Conservation (phyloP, 768 basidiomycete genomes). For the Auricularia cornea region DNA sequence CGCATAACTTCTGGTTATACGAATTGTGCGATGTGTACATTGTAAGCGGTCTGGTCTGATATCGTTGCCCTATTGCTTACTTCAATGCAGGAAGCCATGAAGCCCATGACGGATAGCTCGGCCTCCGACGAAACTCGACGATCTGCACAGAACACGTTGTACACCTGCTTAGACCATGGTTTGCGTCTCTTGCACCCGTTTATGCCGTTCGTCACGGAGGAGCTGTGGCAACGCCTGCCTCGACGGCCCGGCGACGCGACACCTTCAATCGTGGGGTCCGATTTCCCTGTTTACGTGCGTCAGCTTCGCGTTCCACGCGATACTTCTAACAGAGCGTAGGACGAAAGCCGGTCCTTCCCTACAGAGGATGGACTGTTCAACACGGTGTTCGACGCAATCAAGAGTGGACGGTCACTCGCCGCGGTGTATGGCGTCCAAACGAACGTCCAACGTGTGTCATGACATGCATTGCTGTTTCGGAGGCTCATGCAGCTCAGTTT, state of each 20-base stretch:
- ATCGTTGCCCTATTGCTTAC: constrained; percentile 1
- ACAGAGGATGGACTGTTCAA: constrained; percentile 82
- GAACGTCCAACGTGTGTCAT: constrained; percentile 65
- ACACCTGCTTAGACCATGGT: constrained; percentile 88
- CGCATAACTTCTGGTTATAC: constrained; percentile 95
- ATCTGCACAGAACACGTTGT: constrained; percentile 93
- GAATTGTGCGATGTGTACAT: constrained; percentile 99
- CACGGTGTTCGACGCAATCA: constrained; percentile 70
- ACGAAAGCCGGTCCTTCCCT: constrained; percentile 49
- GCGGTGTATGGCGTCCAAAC: constrained; percentile 83
- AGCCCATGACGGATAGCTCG: constrained; percentile 86
- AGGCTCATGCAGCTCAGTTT: constrained; percentile 41
- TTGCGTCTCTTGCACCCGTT: constrained; percentile 90
- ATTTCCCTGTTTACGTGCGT: constrained; percentile 74
- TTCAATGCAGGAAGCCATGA: constrained; percentile 82
- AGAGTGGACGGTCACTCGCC: constrained; percentile 73
- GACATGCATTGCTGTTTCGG: background rate
- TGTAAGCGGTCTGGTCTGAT: constrained; percentile 36
- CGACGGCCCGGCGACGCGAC: constrained; percentile 73
- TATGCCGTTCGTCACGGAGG: constrained; percentile 99
- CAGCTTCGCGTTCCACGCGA: background rate
- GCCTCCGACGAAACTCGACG: constrained; percentile 51
- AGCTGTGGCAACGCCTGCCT: constrained; percentile 94
- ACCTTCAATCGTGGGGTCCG: constrained; percentile 82
- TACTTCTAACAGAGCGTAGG: constrained; percentile 32